Percentiles rank a stretch among this genome's conserved stretches.
Evolutionary conservation across 352 stramenopile species (phyloP).

Genomic region (Pythium coloratum): DNA sequence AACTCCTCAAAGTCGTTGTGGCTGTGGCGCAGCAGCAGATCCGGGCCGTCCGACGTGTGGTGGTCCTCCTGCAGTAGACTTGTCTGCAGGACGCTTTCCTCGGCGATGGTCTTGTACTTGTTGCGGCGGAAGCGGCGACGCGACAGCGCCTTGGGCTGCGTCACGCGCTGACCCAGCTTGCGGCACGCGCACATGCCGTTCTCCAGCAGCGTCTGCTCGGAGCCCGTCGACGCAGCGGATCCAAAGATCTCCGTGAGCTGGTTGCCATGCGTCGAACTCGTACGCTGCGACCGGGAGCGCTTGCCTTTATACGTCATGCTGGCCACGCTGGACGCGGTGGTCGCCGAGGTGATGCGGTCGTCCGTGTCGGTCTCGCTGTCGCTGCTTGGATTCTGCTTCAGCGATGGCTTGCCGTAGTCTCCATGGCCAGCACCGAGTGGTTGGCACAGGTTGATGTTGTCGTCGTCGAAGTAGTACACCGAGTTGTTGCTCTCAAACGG

Average conservation of each 20-base stretch:
- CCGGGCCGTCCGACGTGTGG: slow-evolving; percentile 8
- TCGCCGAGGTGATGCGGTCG: not conserved
- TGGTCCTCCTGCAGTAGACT: slow-evolving; percentile 47
- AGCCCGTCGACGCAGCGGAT: slow-evolving; percentile 38
- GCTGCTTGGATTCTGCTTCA: not conserved
- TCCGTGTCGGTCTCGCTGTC: not conserved
- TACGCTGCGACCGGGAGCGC: slow-evolving; percentile 32
- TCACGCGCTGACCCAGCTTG: slow-evolving; percentile 38
- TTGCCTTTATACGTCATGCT: slow-evolving; percentile 10
- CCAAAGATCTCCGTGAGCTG: slow-evolving; percentile 27
- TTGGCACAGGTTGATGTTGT: slow-evolving; percentile 38
- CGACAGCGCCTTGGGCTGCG: slow-evolving; percentile 20
- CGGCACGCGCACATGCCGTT: slow-evolving; percentile 33
- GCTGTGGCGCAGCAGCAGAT: slow-evolving; percentile 26
- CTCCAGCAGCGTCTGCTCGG: slow-evolving; percentile 32
- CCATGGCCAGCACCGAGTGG: slow-evolving; percentile 11
- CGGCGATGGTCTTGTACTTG: slow-evolving; percentile 30
- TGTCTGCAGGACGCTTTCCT: slow-evolving; percentile 40
- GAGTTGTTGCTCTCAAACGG: slow-evolving; percentile 34
- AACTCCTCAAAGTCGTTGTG: slow-evolving; percentile 45
- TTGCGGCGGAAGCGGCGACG: slow-evolving; percentile 36
- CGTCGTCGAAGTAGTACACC: slow-evolving; percentile 46
- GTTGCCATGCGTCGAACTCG: slow-evolving; percentile 42
- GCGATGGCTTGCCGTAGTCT: not conserved
- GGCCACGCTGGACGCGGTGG: too few species aligned